Conservation (phyloP, 192 early-diverging fungal species). For the Glomus cerebriforme region DNA sequence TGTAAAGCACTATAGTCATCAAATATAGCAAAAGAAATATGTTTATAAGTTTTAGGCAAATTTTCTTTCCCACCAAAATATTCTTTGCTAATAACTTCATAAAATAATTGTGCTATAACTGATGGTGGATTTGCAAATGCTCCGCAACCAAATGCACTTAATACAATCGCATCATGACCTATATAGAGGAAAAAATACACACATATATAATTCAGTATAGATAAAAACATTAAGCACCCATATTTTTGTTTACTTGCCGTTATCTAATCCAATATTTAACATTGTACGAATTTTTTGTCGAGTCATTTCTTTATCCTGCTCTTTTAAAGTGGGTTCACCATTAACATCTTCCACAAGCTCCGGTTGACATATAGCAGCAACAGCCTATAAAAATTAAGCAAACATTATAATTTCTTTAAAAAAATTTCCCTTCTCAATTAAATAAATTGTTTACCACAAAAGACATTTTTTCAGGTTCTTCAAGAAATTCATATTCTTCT, state of each 20-base stretch:
- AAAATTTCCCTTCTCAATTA: too few relatives aligned
- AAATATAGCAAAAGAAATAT: constrained; percentile 20
- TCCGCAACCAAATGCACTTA: constrained; percentile 49
- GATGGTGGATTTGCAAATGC: constrained; percentile 43
- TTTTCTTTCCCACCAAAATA: constrained; percentile 40
- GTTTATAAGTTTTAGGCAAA: constrained; percentile 19
- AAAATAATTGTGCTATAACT: constrained; percentile 42
- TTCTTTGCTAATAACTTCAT: constrained; percentile 42
- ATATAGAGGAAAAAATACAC: neutral
- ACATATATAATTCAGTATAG: neutral
- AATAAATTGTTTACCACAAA: constrained; percentile 39
- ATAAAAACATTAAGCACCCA: neutral
- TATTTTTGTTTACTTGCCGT: constrained; percentile 33
- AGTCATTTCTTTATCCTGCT: constrained; percentile 41
- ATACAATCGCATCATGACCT: constrained; percentile 49
- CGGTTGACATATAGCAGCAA: constrained; percentile 43
- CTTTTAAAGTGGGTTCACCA: constrained; percentile 38
- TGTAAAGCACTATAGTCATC: neutral
- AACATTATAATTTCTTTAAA: neutral
- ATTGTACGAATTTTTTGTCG: constrained; percentile 47
- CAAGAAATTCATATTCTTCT: constrained; percentile 40
- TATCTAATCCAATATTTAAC: constrained; percentile 48
- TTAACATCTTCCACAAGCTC: constrained; percentile 31
- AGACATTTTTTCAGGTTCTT: constrained; percentile 45
- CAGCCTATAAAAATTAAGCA: constrained; percentile 30